phyloP scores from a whole-genome alignment of 495 filamentous ascomycete species.

The Astrothelium subdiscretum region DNA sequence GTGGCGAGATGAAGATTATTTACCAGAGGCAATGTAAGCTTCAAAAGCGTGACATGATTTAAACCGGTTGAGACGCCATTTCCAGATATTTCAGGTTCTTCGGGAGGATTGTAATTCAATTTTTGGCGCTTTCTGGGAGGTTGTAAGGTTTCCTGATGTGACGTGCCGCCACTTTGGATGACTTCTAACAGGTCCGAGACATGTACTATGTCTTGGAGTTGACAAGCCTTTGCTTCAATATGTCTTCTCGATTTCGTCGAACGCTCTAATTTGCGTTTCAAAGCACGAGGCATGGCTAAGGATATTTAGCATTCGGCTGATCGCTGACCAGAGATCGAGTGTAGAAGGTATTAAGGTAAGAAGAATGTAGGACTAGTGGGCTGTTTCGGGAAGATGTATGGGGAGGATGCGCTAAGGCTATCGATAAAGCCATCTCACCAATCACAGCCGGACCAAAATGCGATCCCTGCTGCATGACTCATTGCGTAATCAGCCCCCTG shows the following conservation, averaged over 20 bases:
- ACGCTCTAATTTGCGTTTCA: not conserved
- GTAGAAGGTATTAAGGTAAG: not conserved
- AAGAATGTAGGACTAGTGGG: no score
- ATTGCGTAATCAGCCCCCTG: not conserved
- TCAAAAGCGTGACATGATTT: slow-evolving; percentile 1
- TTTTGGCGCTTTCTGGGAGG: not conserved
- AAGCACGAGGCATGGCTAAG: not conserved
- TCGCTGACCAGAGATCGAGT: not conserved
- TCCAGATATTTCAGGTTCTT: not conserved
- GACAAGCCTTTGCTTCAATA: not conserved
- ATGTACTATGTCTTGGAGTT: not conserved
- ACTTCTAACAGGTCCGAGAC: not conserved
- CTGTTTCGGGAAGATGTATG: not conserved
- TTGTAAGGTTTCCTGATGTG: not conserved
- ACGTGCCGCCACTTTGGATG: not conserved
- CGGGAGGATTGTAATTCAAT: not conserved
- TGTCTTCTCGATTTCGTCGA: not conserved
- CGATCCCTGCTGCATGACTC: not conserved
- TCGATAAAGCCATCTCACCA: not conserved
- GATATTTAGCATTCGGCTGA: not conserved
- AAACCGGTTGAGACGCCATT: not conserved
- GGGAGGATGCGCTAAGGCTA: not conserved
- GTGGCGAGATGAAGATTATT: not conserved
- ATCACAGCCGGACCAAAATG: not conserved
- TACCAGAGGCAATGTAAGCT: not conserved